A percentile compares a stretch with the other conserved stretches of the same genome.
Conservation (phyloP, 2,329 filamentous ascomycete species). For the Coleophoma eucalyptorum region DNA sequence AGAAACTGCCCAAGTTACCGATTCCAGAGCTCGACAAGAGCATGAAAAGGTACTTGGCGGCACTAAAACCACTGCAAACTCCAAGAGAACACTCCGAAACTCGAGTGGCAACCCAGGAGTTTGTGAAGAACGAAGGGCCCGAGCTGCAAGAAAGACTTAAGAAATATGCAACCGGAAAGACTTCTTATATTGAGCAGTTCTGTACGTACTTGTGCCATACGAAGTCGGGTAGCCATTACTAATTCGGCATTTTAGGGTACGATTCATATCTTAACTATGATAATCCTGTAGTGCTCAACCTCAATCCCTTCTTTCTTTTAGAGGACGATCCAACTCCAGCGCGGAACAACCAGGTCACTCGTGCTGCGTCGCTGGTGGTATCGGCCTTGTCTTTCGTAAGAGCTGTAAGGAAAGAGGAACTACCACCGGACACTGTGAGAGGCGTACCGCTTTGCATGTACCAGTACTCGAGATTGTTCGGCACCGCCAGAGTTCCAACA, state of each 20-base stretch:
- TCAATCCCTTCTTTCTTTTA: conserved; percentile 96
- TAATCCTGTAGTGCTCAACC: conserved; percentile 93
- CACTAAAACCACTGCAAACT: conserved; percentile 77
- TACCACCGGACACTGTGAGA: conserved; percentile 82
- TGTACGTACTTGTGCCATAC: conserved; percentile 55
- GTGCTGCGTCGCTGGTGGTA: conserved; percentile 85
- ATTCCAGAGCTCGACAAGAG: conserved; percentile 84
- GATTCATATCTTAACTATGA: conserved; percentile 98
- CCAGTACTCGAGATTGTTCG: conserved; percentile 93
- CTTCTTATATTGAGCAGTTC: conserved; percentile 98
- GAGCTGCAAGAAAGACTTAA: conserved; percentile 85
- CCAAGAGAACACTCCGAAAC: conserved; percentile 81
- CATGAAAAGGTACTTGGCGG: conserved; percentile 73
- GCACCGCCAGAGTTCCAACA: conserved; percentile 89
- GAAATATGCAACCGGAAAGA: conserved; percentile 84
- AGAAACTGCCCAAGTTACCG: conserved; percentile 84
- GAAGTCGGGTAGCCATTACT: not conserved
- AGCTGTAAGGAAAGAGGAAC: conserved; percentile 87
- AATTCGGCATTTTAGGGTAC: conserved; percentile 63
- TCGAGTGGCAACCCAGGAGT: conserved; percentile 74
- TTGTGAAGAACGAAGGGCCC: conserved; percentile 76
- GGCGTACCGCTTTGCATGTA: conserved; percentile 94
- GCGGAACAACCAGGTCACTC: conserved; percentile 92
- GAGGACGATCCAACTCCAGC: conserved; percentile 97
- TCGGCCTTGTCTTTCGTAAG: conserved; percentile 90